Conservation (phyloP, 1,139 yeast genomes). For the Yamadazyma blattariae region DNA sequence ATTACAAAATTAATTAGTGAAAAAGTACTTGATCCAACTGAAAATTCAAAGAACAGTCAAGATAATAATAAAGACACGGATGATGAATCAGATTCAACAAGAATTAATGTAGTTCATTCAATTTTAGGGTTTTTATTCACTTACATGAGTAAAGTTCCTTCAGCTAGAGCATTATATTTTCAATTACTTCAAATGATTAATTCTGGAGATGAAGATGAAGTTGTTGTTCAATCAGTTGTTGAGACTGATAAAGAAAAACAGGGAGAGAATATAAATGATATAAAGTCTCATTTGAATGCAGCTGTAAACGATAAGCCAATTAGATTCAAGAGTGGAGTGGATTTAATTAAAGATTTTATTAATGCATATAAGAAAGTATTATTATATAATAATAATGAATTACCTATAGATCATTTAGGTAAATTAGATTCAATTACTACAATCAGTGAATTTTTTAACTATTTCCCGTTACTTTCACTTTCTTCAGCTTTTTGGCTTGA, state of each 20-base stretch:
- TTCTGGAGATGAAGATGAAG: constrained; percentile 12
- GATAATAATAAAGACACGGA: constrained; percentile 7
- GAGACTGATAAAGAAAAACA: too few relatives aligned
- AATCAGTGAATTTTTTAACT: constrained; percentile 2
- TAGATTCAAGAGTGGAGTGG: too few relatives aligned
- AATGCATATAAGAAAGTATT: too few relatives aligned
- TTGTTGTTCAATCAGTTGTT: too few relatives aligned
- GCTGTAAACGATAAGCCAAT: too few relatives aligned
- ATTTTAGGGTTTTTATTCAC: constrained; percentile 55
- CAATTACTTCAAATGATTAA: constrained; percentile 18
- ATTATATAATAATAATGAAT: too few relatives aligned
- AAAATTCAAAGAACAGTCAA: neutral
- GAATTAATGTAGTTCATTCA: constrained; percentile 40
- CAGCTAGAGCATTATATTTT: constrained; percentile 40
- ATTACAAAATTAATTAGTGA: constrained; percentile 37
- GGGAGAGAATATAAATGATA: too few relatives aligned
- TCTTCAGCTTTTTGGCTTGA: neutral
- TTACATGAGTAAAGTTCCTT: constrained; percentile 54
- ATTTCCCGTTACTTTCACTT: constrained; percentile 4
- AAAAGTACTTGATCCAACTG: constrained; percentile 38
- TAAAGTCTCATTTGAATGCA: too few relatives aligned
- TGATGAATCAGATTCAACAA: constrained; percentile 17
- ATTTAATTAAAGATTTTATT: too few relatives aligned
- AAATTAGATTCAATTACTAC: constrained; percentile 6
- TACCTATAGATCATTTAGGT: too few relatives aligned